Evolutionary conservation across 495 filamentous ascomycete species (phyloP).

Genomic region (Achaetomiella virescens): DNA sequence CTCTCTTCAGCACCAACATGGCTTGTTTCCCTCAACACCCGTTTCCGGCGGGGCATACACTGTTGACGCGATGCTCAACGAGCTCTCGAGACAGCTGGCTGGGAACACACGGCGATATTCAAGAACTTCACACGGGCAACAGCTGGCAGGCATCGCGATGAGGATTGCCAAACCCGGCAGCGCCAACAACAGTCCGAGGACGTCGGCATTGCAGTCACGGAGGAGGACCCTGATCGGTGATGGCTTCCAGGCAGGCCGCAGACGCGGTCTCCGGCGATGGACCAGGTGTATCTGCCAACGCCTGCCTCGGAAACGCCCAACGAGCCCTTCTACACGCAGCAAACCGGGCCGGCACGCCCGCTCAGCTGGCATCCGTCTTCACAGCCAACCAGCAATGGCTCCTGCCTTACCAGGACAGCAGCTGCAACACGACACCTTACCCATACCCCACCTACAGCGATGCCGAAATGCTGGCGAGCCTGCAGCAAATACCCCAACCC

Average conservation of each 20-base stretch:
- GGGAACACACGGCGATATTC: slow-evolving; percentile 37
- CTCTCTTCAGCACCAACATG: slow-evolving; percentile 24
- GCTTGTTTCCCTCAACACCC: slow-evolving; percentile 15
- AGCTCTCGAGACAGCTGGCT: slow-evolving; percentile 34
- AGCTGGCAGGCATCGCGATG: slow-evolving; percentile 38
- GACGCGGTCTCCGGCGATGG: slow-evolving; percentile 28
- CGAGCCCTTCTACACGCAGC: slow-evolving; percentile 28
- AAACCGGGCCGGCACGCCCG: slow-evolving; percentile 42
- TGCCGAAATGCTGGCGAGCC: slow-evolving; percentile 31
- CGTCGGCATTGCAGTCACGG: slow-evolving; percentile 40
- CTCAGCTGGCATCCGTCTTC: slow-evolving; percentile 66
- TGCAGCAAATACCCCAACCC: slow-evolving; percentile 38
- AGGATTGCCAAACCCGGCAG: slow-evolving; percentile 62
- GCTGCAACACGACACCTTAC: slow-evolving; percentile 27
- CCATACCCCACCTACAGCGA: slow-evolving; percentile 29
- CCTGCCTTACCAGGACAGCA: slow-evolving; percentile 19
- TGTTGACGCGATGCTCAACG: slow-evolving; percentile 31
- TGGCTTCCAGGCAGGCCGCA: slow-evolving; percentile 30
- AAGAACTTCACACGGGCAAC: slow-evolving; percentile 37
- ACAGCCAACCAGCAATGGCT: slow-evolving; percentile 24
- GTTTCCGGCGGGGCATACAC: slow-evolving; percentile 18
- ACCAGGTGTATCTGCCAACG: slow-evolving; percentile 30
- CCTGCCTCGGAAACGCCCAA: slow-evolving; percentile 24
- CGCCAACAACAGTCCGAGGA: slow-evolving; percentile 64
- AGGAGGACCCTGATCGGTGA: slow-evolving; percentile 53